Conservation (phyloP, 2,329 filamentous ascomycete genomes). For the Polytolypa hystricis region DNA sequence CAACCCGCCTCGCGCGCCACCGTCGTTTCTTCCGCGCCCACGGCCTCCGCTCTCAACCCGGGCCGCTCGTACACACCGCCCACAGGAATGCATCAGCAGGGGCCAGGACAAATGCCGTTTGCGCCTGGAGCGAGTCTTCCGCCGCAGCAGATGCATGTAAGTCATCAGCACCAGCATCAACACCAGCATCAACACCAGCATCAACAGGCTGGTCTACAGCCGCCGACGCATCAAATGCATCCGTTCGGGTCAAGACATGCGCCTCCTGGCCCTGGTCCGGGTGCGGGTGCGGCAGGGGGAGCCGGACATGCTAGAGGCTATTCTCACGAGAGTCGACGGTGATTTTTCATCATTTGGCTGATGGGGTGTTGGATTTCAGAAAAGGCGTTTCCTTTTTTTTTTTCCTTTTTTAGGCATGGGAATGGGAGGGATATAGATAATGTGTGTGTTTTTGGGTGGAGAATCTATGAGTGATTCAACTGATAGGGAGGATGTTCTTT, state of each 20-base stretch:
- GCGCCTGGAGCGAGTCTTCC: slow-evolving; percentile 1
- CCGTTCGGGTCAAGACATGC: slow-evolving; percentile 6
- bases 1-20: slow-evolving; percentile 13
- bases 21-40: slow-evolving; percentile 8
- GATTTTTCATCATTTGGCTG: neutral
- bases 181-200: neutral
- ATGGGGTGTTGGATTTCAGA: neutral
- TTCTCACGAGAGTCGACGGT: slow-evolving; percentile 7
- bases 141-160: slow-evolving; percentile 2
- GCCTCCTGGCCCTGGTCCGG: neutral
- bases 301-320: slow-evolving; percentile 7
- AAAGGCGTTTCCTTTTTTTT: neutral
- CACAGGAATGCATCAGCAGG: slow-evolving; percentile 21
- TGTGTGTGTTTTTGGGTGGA: neutral
- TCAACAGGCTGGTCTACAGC: slow-evolving; percentile 4
- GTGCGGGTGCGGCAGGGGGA: neutral
- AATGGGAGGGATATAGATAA: neutral
- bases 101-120: slow-evolving; percentile 8
- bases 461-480: neutral
- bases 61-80: slow-evolving; percentile 32
- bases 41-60: slow-evolving; percentile 1
- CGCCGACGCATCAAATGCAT: slow-evolving; percentile 4
- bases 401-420: neutral
- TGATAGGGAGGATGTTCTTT: neutral
- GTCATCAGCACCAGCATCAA: slow-evolving; percentile 5